These are phyloP conservation scores for Tetrahymena elliotti DNA, from an alignment of 73 alveolate genomes.

Conservation along the genomic window DNA sequence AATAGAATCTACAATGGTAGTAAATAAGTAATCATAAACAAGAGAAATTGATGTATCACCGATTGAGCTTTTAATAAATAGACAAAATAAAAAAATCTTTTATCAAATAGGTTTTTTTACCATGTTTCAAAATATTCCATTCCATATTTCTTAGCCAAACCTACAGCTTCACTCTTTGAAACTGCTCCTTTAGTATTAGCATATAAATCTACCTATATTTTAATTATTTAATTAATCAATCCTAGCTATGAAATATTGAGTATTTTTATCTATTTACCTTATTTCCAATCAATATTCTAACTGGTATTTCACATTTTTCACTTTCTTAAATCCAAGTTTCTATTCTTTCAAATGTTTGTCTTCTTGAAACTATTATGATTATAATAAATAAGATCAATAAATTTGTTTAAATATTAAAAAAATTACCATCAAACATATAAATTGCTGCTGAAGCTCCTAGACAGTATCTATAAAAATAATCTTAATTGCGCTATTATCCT, in stretches of 20 bases:
- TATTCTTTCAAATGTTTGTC: constrained; percentile 88
- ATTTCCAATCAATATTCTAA: constrained; percentile 85
- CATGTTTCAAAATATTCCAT: constrained; percentile 89
- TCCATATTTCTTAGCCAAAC: constrained; percentile 92
- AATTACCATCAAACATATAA: constrained; percentile 78
- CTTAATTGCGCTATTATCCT: constrained; percentile 93
- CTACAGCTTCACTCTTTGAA: constrained; percentile 89
- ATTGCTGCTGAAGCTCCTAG: constrained; percentile 95
- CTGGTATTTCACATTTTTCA: constrained; percentile 89
- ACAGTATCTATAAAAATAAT: constrained; percentile 83
- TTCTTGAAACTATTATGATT: constrained; percentile 60
- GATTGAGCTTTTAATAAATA: constrained; percentile 54
- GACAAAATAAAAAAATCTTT: neutral
- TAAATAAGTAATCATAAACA: constrained; percentile 88
- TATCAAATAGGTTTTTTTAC: neutral
- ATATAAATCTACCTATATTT: constrained; percentile 59
- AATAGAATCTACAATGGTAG: constrained; percentile 72
- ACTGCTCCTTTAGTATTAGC: constrained; percentile 91
- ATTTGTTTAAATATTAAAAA: neutral
- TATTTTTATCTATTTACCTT: constrained; percentile 24
- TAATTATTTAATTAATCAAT: neutral
- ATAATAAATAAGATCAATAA: neutral
- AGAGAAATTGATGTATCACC: constrained; percentile 81
- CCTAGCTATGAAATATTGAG: too few relatives aligned
- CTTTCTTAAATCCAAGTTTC: constrained; percentile 90